phyloP scores from a whole-genome alignment of 2,329 filamentous ascomycete genomes.

The Exophiala sp. region DNA sequence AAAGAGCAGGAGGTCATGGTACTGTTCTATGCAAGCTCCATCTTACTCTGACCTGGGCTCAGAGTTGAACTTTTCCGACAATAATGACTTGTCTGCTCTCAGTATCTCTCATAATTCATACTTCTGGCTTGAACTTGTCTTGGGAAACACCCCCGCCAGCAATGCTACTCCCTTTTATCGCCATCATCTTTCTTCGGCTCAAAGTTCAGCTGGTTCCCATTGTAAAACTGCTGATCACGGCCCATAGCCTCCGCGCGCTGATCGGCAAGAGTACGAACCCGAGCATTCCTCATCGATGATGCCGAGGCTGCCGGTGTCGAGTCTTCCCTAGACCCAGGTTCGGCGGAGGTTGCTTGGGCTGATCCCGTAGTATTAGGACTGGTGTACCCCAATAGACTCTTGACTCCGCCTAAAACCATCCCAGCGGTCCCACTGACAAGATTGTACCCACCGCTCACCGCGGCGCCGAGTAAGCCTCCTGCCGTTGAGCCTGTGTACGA shows the following conservation, averaged over 20 bases:
- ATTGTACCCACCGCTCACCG: conserved; percentile 40
- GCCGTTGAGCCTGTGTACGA: conserved; percentile 47
- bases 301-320: conserved; percentile 15
- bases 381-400: conserved; percentile 42
- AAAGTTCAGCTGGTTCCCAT: conserved; percentile 79
- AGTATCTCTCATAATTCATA: no score
- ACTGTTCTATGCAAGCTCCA: no score
- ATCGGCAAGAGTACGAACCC: conserved; percentile 50
- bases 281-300: conserved; percentile 30
- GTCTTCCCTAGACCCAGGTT: not conserved
- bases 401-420: conserved; percentile 39
- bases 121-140: no score
- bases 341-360: conserved; percentile 13
- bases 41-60: no score
- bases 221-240: conserved; percentile 68
- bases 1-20: no score
- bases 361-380: not conserved
- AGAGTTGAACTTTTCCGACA: no score
- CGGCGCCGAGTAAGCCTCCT: conserved; percentile 32
- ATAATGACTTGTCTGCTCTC: no score
- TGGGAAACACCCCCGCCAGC: no score
- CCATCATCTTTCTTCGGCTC: conserved; percentile 57
- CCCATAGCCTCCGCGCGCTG: conserved; percentile 44
- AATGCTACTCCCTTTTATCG: conserved; percentile 33
- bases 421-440: conserved; percentile 41